Conservation (phyloP, 2,329 filamentous ascomycete species). For the Hymenoscyphus infarciens region DNA sequence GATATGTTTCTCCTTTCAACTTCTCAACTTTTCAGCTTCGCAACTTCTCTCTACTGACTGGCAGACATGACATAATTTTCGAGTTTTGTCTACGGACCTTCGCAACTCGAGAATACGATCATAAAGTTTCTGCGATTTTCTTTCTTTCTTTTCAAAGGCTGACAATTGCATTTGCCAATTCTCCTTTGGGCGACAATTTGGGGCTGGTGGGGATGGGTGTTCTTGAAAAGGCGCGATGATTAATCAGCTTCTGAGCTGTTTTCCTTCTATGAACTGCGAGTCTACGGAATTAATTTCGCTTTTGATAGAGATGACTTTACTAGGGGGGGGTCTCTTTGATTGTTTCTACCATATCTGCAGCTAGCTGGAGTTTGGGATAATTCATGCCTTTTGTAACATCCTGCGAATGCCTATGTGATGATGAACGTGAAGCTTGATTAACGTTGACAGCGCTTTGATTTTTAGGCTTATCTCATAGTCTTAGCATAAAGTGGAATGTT, state of each 20-base stretch:
- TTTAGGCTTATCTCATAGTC: too few species aligned
- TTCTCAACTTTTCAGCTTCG: too few species aligned
- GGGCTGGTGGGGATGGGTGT: not conserved
- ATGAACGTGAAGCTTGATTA: not conserved
- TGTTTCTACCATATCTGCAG: not conserved
- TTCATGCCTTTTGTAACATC: not conserved
- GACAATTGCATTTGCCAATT: not conserved
- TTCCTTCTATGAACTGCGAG: not conserved
- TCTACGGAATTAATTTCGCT: not conserved
- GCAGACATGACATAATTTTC: too few species aligned
- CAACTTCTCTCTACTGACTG: too few species aligned
- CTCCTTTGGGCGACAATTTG: not conserved
- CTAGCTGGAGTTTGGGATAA: not conserved
- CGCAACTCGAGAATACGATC: too few species aligned
- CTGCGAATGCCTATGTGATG: not conserved
- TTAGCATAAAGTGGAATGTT: too few species aligned
- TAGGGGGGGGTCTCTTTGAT: not conserved
- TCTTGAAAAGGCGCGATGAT: not conserved
- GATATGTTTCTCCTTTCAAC: too few species aligned
- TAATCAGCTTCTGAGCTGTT: not conserved
- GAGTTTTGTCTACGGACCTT: too few species aligned
- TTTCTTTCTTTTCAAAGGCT: too few species aligned
- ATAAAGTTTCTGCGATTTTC: too few species aligned
- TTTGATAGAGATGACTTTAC: not conserved
- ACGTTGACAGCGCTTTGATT: too few species aligned